Evolutionary conservation across 768 basidiomycete genomes (phyloP).

Genomic region (Gloeopeniophorella convolvens): DNA sequence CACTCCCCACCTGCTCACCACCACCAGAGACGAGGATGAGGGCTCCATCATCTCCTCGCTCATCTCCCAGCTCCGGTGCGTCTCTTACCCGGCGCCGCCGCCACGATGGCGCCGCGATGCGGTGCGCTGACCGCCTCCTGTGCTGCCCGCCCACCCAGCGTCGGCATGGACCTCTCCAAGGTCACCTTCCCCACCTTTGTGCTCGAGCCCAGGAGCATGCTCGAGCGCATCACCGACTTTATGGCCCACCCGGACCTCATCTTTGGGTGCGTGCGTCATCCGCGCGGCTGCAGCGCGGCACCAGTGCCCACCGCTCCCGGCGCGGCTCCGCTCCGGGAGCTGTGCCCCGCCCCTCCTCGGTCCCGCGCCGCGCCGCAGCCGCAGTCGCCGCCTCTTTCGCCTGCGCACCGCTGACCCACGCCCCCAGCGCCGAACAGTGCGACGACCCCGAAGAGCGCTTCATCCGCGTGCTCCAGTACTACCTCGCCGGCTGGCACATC

Average conservation of each 20-base stretch:
- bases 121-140: not conserved
- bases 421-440: constrained; percentile 66
- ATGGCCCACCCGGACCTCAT: constrained; percentile 98
- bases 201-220: constrained; percentile 93
- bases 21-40: constrained; percentile 92
- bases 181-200: constrained; percentile 95
- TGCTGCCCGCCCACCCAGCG: constrained; percentile 43
- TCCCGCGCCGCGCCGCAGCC: too few relatives aligned
- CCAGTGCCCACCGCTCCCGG: constrained; percentile 4
- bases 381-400: too few relatives aligned
- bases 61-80: constrained; percentile 83
- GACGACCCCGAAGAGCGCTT: constrained; percentile 86
- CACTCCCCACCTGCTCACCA: constrained; percentile 23
- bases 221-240: constrained; percentile 98
- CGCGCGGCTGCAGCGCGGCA: constrained; percentile 3
- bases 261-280: constrained; percentile 62
- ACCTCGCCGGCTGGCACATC: constrained; percentile 99
- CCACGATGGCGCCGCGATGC: not conserved
- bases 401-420: too few relatives aligned
- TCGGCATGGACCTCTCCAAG: constrained; percentile 95
- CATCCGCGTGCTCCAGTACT: constrained; percentile 85
- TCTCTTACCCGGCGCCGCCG: constrained; percentile 3
- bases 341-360: too few relatives aligned
- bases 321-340: constrained; percentile 7
- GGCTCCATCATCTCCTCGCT: constrained; percentile 83